phyloP scores from a whole-genome alignment of 2,329 filamentous ascomycete genomes.

The Chrysoporthe puriensis region DNA sequence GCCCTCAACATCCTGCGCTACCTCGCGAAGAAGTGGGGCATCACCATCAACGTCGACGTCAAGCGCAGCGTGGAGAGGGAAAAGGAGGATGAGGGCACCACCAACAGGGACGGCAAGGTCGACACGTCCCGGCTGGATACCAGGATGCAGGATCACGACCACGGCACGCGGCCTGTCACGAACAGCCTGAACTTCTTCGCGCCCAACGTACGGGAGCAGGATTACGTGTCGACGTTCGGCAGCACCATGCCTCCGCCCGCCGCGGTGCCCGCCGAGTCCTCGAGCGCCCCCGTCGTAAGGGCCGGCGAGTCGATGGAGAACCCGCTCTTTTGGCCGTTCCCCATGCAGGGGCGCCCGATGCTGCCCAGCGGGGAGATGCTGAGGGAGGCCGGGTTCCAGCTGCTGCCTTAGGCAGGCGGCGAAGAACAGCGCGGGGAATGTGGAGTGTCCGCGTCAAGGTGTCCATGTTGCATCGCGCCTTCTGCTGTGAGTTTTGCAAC shows the following conservation, averaged over 20 bases:
- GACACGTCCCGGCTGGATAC: conserved; percentile 5
- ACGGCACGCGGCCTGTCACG: conserved; percentile 49
- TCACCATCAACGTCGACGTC: conserved; percentile 51
- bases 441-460: too few relatives aligned
- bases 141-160: conserved; percentile 44
- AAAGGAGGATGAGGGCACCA: conserved; percentile 6
- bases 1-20: conserved; percentile 63
- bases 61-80: conserved; percentile 24
- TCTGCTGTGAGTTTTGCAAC: too few relatives aligned
- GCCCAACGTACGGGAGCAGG: conserved; percentile 51
- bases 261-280: not conserved
- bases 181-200: conserved; percentile 62
- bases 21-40: conserved; percentile 61
- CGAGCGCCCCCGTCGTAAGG: conserved; percentile 30
- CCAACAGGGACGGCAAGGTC: not conserved
- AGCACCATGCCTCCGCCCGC: conserved; percentile 6
- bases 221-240: conserved; percentile 55
- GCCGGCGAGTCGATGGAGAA: conserved; percentile 50
- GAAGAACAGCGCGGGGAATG: not conserved
- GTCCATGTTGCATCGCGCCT: too few relatives aligned
- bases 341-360: conserved; percentile 62
- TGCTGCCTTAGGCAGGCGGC: conserved; percentile 35
- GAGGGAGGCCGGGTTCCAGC: conserved; percentile 56
- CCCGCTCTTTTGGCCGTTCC: conserved; percentile 64
- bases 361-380: conserved; percentile 51